phyloP scores from a whole-genome alignment of 2,329 filamentous ascomycete genomes.

The Colletotrichum sp. region DNA sequence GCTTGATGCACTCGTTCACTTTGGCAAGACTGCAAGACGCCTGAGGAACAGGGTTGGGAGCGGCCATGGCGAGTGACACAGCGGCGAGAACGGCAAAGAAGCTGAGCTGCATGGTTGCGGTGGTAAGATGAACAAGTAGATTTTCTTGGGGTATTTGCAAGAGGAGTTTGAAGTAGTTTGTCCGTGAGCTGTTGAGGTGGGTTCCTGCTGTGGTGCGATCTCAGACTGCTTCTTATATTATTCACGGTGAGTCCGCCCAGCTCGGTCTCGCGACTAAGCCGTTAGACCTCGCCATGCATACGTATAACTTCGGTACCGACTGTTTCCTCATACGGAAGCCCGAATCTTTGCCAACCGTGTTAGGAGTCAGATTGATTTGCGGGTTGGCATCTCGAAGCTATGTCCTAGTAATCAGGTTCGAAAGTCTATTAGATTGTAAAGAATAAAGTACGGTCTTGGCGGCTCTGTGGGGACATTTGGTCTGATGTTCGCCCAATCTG shows the following conservation, averaged over 20 bases:
- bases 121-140: not conserved
- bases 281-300: not conserved
- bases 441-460: not conserved
- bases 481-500: not conserved
- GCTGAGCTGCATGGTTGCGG: not conserved
- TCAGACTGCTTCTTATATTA: not conserved
- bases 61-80: not conserved
- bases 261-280: not conserved
- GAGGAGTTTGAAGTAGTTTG: not conserved
- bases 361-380: not conserved
- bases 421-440: not conserved
- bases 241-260: not conserved
- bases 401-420: not conserved
- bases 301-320: not conserved
- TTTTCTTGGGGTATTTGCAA: too few species aligned
- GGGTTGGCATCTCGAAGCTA: not conserved
- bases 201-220: not conserved
- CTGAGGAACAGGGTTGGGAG: not conserved
- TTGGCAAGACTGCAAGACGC: not conserved
- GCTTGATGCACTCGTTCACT: not conserved
- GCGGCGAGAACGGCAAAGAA: not conserved
- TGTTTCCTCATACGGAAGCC: not conserved
- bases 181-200: not conserved
- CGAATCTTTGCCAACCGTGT: not conserved
- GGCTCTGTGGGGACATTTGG: not conserved